Percentiles rank a stretch among this genome's conserved stretches.
Evolutionary conservation across 805 yeast genomes (phyloP).

Genomic region (Jamesozyma jinghongensis): DNA sequence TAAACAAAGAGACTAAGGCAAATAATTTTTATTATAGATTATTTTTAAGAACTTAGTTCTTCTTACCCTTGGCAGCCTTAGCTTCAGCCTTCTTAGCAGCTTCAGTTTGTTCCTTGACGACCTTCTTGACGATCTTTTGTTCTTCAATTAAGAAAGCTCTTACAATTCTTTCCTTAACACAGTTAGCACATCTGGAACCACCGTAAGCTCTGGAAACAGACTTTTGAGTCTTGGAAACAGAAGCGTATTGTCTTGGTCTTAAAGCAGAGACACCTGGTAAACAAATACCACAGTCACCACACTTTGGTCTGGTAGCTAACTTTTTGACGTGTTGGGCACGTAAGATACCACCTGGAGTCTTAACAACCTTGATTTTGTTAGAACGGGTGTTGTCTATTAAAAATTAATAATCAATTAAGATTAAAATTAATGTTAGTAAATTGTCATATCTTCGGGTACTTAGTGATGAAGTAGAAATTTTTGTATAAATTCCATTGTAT

Average conservation of each 20-base stretch:
- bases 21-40: not conserved
- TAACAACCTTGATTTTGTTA: conserved; percentile 98
- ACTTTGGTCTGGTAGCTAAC: conserved; percentile 75
- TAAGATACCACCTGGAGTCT: conserved; percentile 99
- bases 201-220: conserved; percentile 99
- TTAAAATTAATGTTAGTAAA: conserved; percentile 4
- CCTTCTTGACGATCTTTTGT: conserved; percentile 99
- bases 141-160: conserved; percentile 99
- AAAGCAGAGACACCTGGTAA: conserved; percentile 85
- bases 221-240: conserved; percentile 91
- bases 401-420: not conserved
- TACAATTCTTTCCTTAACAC: conserved; percentile 98
- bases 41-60: conserved; percentile 1
- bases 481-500: too few species aligned
- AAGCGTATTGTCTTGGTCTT: conserved; percentile 98
- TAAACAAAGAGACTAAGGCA: not conserved
- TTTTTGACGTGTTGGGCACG: conserved; percentile 97
- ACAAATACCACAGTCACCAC: conserved; percentile 80
- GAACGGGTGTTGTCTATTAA: conserved; percentile 93
- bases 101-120: conserved; percentile 91
- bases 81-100: conserved; percentile 61
- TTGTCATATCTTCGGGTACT: not conserved
- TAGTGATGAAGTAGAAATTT: too few species aligned
- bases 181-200: conserved; percentile 96
- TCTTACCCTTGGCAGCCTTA: conserved; percentile 23